These are phyloP conservation scores for Fusarium setosum DNA, from an alignment of 2,329 filamentous ascomycete genomes.

Conservation along the genomic window DNA sequence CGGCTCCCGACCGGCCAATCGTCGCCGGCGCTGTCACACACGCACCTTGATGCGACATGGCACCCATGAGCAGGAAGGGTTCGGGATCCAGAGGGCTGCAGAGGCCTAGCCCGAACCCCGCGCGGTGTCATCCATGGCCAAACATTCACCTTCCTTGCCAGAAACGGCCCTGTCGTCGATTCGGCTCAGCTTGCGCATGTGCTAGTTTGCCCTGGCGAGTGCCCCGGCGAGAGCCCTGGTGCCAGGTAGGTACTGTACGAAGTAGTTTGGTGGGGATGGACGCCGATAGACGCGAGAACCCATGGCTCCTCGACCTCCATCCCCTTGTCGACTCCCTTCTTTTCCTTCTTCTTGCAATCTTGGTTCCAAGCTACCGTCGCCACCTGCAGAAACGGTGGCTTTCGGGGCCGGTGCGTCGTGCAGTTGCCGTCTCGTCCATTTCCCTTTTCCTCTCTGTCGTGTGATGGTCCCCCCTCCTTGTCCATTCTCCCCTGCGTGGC, in stretches of 20 bases:
- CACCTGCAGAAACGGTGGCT: not conserved
- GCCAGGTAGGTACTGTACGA: too few relatives aligned
- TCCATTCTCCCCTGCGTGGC: slow-evolving; percentile 12
- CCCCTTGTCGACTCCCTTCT: slow-evolving; percentile 14
- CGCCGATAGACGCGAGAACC: slow-evolving; percentile 3
- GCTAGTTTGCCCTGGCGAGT: slow-evolving; percentile 30
- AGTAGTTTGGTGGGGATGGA: slow-evolving; percentile 1
- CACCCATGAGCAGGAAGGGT: not conserved
- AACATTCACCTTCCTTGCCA: not conserved
- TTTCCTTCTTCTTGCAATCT: slow-evolving; percentile 6
- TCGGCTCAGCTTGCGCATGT: slow-evolving; percentile 17
- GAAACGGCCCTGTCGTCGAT: slow-evolving; percentile 20
- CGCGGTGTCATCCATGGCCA: not conserved
- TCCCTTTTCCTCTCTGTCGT: slow-evolving; percentile 26
- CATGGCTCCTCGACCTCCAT: slow-evolving; percentile 6
- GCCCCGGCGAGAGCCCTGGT: slow-evolving; percentile 19
- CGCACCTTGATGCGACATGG: slow-evolving; percentile 15
- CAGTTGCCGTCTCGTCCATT: slow-evolving; percentile 4
- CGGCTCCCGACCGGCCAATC: slow-evolving; percentile 22
- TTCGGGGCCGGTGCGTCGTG: not conserved
- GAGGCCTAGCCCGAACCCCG: not conserved
- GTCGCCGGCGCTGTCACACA: slow-evolving; percentile 19
- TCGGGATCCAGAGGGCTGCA: not conserved
- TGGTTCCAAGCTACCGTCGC: slow-evolving; percentile 12
- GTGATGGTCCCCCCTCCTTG: slow-evolving; percentile 30